Evolutionary conservation across 495 filamentous ascomycete genomes (phyloP), one percentile per base, ranked within the genome.

Genomic region (Gamarada debralockiae): DNA sequence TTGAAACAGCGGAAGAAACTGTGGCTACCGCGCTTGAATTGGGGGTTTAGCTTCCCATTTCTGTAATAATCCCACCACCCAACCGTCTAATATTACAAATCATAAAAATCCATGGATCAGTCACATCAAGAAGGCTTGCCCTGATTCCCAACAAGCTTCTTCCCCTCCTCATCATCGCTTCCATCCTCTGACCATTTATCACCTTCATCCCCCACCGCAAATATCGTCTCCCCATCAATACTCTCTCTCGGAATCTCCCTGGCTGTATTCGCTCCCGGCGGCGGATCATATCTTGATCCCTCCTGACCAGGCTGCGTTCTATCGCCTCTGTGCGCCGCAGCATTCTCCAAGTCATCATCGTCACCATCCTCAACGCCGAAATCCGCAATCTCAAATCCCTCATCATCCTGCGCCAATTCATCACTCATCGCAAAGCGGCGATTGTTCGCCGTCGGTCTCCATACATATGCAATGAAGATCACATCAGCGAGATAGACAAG

Each of bases 361-460:
- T 91, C 78, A 0, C 79, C 84, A 65, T 90, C 76, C 27, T 78
- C 76, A n/a, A 68, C 88, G 23, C 89, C 90, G 43, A 99, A 87
- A 33, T 90, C 92, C 46, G 88, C 87, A 59, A 99, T 96, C 66
- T 99, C 95, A 61, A 99, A 97, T 10, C 90, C 93, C 21, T 78
- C 79, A 63, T 97, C 95, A 60, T 99, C 93, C 67, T 99, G 93
- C 6, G 95, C 93, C 63, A 99, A 83, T 82, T 98, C 93, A 61
- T 99, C 93, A 70, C 87, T 92, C 93, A 99, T 99, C 27, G 93
- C 93, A 64, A 99, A 99, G 53, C 93, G 81, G 60, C 92, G 78
- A 72, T 99, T 99, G 68, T 99, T 97, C 34, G 84, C 92, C 20
- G 93, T 97, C 24, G 93, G 93, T 47, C 93, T 78, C 93, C 93